Evolutionary conservation across 441 rosid genomes (phyloP).

Genomic region (Adansonia rubrostipa): DNA sequence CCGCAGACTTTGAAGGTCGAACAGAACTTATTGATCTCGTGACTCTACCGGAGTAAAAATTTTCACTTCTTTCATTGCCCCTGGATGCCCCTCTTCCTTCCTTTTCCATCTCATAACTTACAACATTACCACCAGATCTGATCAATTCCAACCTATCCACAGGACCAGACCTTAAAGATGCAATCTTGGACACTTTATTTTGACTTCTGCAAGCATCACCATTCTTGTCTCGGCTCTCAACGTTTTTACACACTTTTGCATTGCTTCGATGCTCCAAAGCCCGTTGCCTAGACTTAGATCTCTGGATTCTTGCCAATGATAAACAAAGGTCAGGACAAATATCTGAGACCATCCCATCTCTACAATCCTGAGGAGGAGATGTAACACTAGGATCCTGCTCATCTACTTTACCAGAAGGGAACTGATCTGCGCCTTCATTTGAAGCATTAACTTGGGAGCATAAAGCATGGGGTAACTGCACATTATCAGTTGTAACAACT

Average conservation of each 20-base stretch:
- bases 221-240: slow-evolving; percentile 36
- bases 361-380: slow-evolving; percentile 56
- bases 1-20: slow-evolving; percentile 32
- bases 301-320: slow-evolving; percentile 74
- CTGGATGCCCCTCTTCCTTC: neutral
- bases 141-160: slow-evolving; percentile 38
- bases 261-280: slow-evolving; percentile 80
- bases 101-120: neutral
- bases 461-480: slow-evolving; percentile 37
- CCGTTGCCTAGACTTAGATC: slow-evolving; percentile 86
- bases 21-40: neutral
- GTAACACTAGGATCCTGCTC: slow-evolving; percentile 18
- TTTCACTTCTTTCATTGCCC: slow-evolving; percentile 1
- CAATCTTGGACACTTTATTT: slow-evolving; percentile 43
- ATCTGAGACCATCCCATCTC: slow-evolving; percentile 38
- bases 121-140: slow-evolving; percentile 29
- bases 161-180: slow-evolving; percentile 45
- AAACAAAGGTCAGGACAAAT: slow-evolving; percentile 42
- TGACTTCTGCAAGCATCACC: slow-evolving; percentile 33
- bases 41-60: neutral
- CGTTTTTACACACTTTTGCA: slow-evolving; percentile 50
- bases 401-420: neutral
- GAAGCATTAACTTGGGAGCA: slow-evolving; percentile 31
- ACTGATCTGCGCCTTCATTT: slow-evolving; percentile 14
- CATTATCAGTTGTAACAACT: slow-evolving; percentile 38